phyloP scores from a whole-genome alignment of 202 grass and related monocot species.

The Setaria viridis region DNA sequence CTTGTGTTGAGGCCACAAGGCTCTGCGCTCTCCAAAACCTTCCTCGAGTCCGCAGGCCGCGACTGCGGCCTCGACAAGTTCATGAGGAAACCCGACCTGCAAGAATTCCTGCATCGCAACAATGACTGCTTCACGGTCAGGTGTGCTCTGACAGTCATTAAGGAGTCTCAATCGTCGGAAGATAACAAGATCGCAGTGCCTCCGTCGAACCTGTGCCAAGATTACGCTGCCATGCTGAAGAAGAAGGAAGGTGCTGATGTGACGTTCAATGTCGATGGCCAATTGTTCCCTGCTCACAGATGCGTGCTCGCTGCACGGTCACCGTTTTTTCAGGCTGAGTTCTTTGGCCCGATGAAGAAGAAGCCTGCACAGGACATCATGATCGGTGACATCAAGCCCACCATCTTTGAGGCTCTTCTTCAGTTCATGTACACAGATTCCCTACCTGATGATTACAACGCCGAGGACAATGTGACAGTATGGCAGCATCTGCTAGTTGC shows the following conservation, averaged over 20 bases:
- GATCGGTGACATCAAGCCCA: neutral
- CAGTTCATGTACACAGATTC: constrained; percentile 28
- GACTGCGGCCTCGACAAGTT: neutral
- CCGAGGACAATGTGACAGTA: neutral
- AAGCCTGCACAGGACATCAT: neutral
- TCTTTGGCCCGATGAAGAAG: constrained; percentile 2
- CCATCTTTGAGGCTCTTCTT: neutral
- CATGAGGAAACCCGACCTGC: neutral
- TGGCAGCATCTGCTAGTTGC: constrained; percentile 26
- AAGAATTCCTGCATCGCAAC: neutral
- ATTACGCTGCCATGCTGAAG: neutral
- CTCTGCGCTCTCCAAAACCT: neutral
- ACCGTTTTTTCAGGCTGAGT: neutral
- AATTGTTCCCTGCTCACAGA: neutral
- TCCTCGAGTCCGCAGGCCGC: rapidly evolving
- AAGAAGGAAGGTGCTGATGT: neutral
- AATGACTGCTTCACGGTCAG: neutral
- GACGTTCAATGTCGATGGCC: neutral
- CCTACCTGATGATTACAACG: neutral
- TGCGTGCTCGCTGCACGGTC: constrained; percentile 26
- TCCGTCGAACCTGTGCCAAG: neutral
- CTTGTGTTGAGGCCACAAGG: neutral
- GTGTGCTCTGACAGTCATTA: neutral
- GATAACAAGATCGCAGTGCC: neutral
- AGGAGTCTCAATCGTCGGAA: neutral